phyloP scores from a whole-genome alignment of 2,329 filamentous ascomycete species.

The Dissoconium aciculare region DNA sequence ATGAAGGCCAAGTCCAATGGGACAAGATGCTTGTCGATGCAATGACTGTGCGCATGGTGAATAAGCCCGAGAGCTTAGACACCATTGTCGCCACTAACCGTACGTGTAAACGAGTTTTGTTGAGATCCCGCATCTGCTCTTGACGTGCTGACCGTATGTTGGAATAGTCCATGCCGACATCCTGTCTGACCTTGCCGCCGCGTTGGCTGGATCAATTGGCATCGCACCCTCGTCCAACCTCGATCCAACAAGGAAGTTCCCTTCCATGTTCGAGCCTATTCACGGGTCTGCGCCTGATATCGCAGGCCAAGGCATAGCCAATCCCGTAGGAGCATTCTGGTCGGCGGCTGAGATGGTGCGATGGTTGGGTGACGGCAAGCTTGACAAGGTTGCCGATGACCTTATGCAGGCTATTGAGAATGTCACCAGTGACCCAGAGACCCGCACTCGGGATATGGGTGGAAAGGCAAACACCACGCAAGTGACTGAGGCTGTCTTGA shows the following conservation, averaged over 20 bases:
- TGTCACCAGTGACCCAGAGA: constrained; percentile 37
- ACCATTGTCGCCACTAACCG: constrained; percentile 38
- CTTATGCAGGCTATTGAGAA: constrained; percentile 47
- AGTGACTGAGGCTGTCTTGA: constrained; percentile 43
- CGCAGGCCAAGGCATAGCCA: constrained; percentile 46
- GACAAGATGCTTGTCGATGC: constrained; percentile 39
- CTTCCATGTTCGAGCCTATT: constrained; percentile 48
- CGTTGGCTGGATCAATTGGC: constrained; percentile 54
- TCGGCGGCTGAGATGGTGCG: constrained; percentile 53
- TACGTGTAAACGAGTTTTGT: constrained; percentile 21
- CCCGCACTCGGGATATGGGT: constrained; percentile 46
- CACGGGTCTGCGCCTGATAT: constrained; percentile 38
- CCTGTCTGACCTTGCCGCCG: constrained; percentile 54
- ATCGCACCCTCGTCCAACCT: constrained; percentile 58
- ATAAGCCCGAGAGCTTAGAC: constrained; percentile 31
- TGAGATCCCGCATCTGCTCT: neutral
- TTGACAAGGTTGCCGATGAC: constrained; percentile 40
- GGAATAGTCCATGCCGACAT: constrained; percentile 22
- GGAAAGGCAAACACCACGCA: constrained; percentile 42
- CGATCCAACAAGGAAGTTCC: constrained; percentile 46
- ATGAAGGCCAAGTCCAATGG: constrained; percentile 28
- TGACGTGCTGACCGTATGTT: no score
- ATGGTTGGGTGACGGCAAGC: constrained; percentile 39
- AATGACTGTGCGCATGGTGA: constrained; percentile 36
- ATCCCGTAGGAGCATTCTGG: constrained; percentile 54